Percentiles rank a stretch among this genome's conserved stretches.
phyloP scores from a whole-genome alignment of 2,329 filamentous ascomycete species.

The Pyrenophora teres region DNA sequence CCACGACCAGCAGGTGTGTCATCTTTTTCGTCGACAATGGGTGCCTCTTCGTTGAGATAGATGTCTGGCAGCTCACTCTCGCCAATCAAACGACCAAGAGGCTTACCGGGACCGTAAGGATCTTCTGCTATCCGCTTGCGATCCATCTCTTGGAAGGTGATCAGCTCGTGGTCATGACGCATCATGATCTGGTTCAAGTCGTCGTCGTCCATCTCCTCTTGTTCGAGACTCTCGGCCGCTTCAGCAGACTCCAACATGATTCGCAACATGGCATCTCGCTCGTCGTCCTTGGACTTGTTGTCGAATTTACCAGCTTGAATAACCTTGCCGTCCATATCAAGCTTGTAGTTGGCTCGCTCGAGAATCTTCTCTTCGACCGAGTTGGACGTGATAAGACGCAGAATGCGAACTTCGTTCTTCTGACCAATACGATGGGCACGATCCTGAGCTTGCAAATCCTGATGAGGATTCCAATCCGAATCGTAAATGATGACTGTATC shows the following conservation, averaged over 20 bases:
- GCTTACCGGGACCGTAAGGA: conserved; percentile 73
- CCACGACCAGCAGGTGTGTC: conserved; percentile 78
- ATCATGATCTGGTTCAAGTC: conserved; percentile 95
- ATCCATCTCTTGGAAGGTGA: conserved; percentile 81
- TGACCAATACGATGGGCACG: conserved; percentile 99
- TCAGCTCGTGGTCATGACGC: conserved; percentile 79
- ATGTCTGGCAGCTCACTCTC: conserved; percentile 93
- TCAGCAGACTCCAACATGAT: conserved; percentile 85
- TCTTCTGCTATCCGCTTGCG: conserved; percentile 69
- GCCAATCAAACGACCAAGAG: conserved; percentile 77
- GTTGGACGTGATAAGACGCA: conserved; percentile 93
- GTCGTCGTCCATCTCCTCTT: conserved; percentile 98
- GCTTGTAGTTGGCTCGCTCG: conserved; percentile 94
- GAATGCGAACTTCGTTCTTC: conserved; percentile 98
- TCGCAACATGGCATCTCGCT: conserved; percentile 94
- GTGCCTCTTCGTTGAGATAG: conserved; percentile 85
- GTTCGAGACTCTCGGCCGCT: conserved; percentile 72
- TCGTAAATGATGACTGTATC: conserved; percentile 99
- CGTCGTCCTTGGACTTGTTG: conserved; percentile 98
- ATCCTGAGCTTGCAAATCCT: conserved; percentile 98
- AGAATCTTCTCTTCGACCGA: conserved; percentile 99
- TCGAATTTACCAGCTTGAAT: conserved; percentile 99
- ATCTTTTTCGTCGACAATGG: conserved; percentile 76
- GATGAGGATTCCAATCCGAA: conserved; percentile 99
- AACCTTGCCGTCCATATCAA: conserved; percentile 99